phyloP scores from a whole-genome alignment of 352 stramenopile species.

The Phytopythium litorale region DNA sequence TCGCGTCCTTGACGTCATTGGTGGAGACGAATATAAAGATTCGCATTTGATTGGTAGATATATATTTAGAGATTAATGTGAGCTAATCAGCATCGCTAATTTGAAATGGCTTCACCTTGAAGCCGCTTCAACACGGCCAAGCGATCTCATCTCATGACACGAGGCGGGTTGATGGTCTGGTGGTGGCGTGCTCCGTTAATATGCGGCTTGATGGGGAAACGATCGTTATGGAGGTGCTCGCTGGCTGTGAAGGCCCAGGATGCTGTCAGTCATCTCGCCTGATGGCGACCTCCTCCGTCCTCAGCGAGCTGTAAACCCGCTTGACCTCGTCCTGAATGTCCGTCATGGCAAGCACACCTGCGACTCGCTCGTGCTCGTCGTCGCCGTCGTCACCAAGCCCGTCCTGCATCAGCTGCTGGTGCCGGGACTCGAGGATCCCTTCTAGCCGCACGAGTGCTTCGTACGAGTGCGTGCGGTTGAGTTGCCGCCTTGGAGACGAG shows the following conservation, averaged over 20 bases:
- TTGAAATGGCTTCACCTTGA: background rate
- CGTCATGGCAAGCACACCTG: background rate
- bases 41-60: background rate
- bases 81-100: background rate
- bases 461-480: constrained; percentile 60
- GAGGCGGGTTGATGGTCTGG: background rate
- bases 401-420: constrained; percentile 64
- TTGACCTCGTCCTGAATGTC: constrained; percentile 8
- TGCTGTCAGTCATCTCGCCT: background rate
- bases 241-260: background rate
- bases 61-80: background rate
- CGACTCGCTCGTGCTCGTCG: background rate
- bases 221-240: background rate
- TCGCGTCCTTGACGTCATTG: background rate
- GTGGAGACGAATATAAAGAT: background rate
- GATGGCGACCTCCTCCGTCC: background rate
- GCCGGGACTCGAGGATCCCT: constrained; percentile 63
- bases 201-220: background rate
- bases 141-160: background rate
- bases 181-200: background rate
- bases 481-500: constrained; percentile 2
- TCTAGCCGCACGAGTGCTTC: constrained; percentile 73
- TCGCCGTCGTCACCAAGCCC: constrained; percentile 12
- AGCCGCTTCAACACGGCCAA: background rate
- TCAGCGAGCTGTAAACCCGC: constrained; percentile 3